phyloP scores from a whole-genome alignment of 116 monocot genomes.

The Trichopus zeylanicus region DNA sequence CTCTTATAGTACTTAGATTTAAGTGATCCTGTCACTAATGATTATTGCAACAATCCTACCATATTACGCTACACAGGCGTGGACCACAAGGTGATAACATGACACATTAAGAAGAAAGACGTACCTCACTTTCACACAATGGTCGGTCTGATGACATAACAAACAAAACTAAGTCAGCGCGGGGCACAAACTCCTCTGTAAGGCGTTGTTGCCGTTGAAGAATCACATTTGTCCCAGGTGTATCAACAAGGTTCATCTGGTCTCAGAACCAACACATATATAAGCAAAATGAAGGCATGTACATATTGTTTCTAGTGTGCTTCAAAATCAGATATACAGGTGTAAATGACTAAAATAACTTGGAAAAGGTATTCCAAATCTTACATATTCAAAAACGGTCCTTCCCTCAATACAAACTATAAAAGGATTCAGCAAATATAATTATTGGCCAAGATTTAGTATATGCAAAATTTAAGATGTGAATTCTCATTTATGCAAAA shows the following conservation, averaged over 20 bases:
- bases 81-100: neutral
- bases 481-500: too few relatives aligned
- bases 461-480: too few relatives aligned
- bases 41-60: neutral
- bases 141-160: conserved; percentile 85
- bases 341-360: too few relatives aligned
- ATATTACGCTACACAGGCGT: neutral
- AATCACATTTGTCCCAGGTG: conserved; percentile 98
- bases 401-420: too few relatives aligned
- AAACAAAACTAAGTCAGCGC: conserved; percentile 92
- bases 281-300: neutral
- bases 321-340: too few relatives aligned
- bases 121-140: conserved; percentile 95
- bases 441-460: too few relatives aligned
- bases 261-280: conserved; percentile 1
- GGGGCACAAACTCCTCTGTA: conserved; percentile 95
- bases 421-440: too few relatives aligned
- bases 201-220: conserved; percentile 93
- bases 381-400: too few relatives aligned
- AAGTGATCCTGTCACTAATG: neutral
- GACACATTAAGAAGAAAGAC: neutral
- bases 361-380: too few relatives aligned
- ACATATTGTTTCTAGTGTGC: too few relatives aligned
- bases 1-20: too few relatives aligned
- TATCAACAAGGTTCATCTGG: conserved; percentile 99